phyloP scores from a whole-genome alignment of 2,329 filamentous ascomycete species.

The Aspergillus vadensis region DNA sequence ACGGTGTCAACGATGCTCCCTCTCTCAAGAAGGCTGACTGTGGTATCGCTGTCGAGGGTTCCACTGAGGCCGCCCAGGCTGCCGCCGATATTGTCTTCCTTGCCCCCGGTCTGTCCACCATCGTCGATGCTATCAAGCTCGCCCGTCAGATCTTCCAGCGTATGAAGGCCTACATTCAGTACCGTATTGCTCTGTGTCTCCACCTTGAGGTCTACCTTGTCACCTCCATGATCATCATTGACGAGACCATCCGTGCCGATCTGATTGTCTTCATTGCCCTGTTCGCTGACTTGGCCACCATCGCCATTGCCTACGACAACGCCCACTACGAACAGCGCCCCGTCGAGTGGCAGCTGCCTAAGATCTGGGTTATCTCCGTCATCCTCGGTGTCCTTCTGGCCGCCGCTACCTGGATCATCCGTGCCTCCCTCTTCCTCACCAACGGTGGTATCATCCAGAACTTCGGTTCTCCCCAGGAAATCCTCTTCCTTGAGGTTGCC shows the following conservation, averaged over 20 bases:
- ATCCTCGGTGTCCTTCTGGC: conserved; percentile 68
- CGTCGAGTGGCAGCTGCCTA: conserved; percentile 78
- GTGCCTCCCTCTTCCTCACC: conserved; percentile 67
- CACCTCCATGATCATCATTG: conserved; percentile 77
- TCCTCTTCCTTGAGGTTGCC: conserved; percentile 87
- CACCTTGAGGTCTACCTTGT: conserved; percentile 76
- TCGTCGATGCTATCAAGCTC: conserved; percentile 73
- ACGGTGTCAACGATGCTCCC: conserved; percentile 74
- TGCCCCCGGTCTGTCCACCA: conserved; percentile 70
- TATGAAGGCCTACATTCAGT: conserved; percentile 77
- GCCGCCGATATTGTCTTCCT: conserved; percentile 76
- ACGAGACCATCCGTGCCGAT: conserved; percentile 71
- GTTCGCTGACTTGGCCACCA: conserved; percentile 77
- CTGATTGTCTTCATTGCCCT: conserved; percentile 78
- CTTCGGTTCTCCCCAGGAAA: conserved; percentile 73
- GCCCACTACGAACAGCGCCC: conserved; percentile 73
- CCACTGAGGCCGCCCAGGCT: conserved; percentile 71
- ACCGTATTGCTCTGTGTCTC: conserved; percentile 73
- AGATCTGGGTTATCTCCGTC: conserved; percentile 72
- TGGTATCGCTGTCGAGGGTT: conserved; percentile 72
- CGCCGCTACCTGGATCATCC: conserved; percentile 71
- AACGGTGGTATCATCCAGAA: conserved; percentile 74
- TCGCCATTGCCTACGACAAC: conserved; percentile 78
- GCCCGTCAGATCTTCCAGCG: conserved; percentile 75
- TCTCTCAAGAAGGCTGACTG: conserved; percentile 75